phyloP scores from a whole-genome alignment of 176 grass and related monocot species.

The Microstegium vimineum region DNA sequence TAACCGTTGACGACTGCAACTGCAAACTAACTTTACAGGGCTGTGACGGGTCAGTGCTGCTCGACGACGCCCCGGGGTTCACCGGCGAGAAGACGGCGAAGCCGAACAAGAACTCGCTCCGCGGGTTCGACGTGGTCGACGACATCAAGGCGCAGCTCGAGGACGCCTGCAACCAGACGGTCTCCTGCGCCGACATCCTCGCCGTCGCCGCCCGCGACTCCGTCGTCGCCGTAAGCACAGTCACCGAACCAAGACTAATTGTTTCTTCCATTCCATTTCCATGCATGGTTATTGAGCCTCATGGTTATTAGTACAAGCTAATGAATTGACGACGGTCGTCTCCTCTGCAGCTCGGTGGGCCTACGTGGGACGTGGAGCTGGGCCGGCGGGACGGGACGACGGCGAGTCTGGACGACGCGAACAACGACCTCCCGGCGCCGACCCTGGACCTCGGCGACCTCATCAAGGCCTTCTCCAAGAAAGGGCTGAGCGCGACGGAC shows the following conservation, averaged over 20 bases:
- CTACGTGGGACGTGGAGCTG: slow-evolving; percentile 51
- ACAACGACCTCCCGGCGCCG: slow-evolving; percentile 46
- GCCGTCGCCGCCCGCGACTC: slow-evolving; percentile 67
- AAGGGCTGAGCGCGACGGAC: slow-evolving; percentile 36
- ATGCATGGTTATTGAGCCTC: too few species aligned
- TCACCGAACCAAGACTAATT: too few species aligned
- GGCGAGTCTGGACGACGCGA: slow-evolving; percentile 43
- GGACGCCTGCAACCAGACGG: slow-evolving; percentile 41
- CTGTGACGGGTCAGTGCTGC: slow-evolving; percentile 49
- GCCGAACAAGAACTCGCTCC: slow-evolving; percentile 54
- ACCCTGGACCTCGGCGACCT: slow-evolving; percentile 28
- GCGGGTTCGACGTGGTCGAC: slow-evolving; percentile 60
- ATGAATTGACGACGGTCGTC: not conserved
- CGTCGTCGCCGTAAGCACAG: slow-evolving; percentile 44
- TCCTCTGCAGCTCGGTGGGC: slow-evolving; percentile 45
- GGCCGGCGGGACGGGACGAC: slow-evolving; percentile 47
- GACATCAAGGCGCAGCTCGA: slow-evolving; percentile 54
- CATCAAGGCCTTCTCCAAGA: slow-evolving; percentile 40
- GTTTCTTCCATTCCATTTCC: not conserved
- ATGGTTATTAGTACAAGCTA: too few species aligned
- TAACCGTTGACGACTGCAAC: slow-evolving; percentile 7
- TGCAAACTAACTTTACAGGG: slow-evolving; percentile 21
- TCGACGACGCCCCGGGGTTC: slow-evolving; percentile 34
- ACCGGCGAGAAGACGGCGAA: slow-evolving; percentile 47
- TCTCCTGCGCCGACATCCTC: slow-evolving; percentile 90